These are phyloP conservation scores for Psilocybe sp. DNA, from an alignment of 768 basidiomycete species.

Conservation along the genomic window DNA sequence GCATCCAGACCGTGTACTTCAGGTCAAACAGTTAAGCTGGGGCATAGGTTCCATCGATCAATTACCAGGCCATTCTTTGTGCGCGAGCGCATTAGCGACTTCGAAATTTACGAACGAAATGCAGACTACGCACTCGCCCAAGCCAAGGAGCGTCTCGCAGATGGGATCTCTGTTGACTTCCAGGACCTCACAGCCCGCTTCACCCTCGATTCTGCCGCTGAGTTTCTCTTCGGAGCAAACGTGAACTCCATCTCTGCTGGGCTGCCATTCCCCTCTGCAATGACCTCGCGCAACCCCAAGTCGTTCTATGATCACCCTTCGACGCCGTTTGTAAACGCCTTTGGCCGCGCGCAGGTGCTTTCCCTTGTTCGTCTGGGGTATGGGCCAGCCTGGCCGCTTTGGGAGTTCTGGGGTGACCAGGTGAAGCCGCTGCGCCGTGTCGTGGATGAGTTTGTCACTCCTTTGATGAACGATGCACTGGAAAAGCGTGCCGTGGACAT, in stretches of 20 bases:
- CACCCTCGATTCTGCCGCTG: slow-evolving; percentile 60
- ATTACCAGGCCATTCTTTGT: slow-evolving; percentile 71
- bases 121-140: slow-evolving; percentile 40
- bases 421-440: slow-evolving; percentile 37
- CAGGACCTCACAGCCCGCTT: slow-evolving; percentile 51
- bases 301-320: slow-evolving; percentile 29
- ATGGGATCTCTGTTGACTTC: slow-evolving; percentile 54
- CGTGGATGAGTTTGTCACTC: slow-evolving; percentile 48
- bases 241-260: slow-evolving; percentile 47
- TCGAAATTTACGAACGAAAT: slow-evolving; percentile 56
- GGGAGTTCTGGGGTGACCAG: slow-evolving; percentile 50
- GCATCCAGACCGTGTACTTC: not conserved
- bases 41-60: slow-evolving; percentile 47
- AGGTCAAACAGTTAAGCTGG: not conserved
- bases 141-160: slow-evolving; percentile 39
- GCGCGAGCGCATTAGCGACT: slow-evolving; percentile 54
- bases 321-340: slow-evolving; percentile 44
- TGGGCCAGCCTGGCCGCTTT: slow-evolving; percentile 29
- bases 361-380: slow-evolving; percentile 33
- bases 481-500: slow-evolving; percentile 34
- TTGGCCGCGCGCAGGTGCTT: slow-evolving; percentile 39
- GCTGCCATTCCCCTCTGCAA: slow-evolving; percentile 43
- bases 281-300: slow-evolving; percentile 22
- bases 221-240: slow-evolving; percentile 54
- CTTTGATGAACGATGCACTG: slow-evolving; percentile 44